Conservation (phyloP, 345 rosid genomes). For the Psidium friedrichsthalianum region DNA sequence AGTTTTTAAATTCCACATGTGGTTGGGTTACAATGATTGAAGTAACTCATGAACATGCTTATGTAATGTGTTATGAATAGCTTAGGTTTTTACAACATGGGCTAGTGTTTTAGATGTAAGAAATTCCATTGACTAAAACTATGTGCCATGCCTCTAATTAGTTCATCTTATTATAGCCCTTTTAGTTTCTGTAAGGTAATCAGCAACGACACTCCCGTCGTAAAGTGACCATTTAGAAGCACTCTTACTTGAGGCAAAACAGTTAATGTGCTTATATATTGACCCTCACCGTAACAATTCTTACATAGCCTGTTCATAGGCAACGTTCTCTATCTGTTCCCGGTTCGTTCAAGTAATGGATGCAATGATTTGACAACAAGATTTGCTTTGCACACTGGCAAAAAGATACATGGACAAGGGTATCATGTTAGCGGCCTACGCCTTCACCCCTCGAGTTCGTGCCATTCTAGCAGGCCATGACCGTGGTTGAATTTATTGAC, state of each 20-base stretch:
- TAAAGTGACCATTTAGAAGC: not conserved
- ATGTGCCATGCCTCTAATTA: not conserved
- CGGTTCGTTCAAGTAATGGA: not conserved
- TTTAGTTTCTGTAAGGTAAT: not conserved
- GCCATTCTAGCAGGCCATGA: not conserved
- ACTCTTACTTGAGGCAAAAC: not conserved
- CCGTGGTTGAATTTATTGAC: not conserved
- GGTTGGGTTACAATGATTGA: too few species aligned
- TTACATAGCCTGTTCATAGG: not conserved
- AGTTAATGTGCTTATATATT: not conserved
- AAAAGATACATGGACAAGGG: not conserved
- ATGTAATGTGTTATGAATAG: too few species aligned
- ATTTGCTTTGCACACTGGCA: not conserved
- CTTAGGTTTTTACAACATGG: too few species aligned
- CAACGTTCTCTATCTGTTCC: not conserved
- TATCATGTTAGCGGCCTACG: not conserved
- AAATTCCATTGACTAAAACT: not conserved
- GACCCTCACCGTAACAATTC: not conserved
- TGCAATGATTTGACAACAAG: not conserved
- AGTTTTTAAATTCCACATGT: too few species aligned
- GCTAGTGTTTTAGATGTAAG: not conserved
- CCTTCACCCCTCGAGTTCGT: not conserved
- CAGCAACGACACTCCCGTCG: not conserved
- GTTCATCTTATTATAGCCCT: not conserved
- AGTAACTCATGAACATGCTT: too few species aligned